Evolutionary conservation across 495 filamentous ascomycete species (phyloP), one percentile per base, ranked within the genome.

Genomic region (Evansstolkia leycettana): DNA sequence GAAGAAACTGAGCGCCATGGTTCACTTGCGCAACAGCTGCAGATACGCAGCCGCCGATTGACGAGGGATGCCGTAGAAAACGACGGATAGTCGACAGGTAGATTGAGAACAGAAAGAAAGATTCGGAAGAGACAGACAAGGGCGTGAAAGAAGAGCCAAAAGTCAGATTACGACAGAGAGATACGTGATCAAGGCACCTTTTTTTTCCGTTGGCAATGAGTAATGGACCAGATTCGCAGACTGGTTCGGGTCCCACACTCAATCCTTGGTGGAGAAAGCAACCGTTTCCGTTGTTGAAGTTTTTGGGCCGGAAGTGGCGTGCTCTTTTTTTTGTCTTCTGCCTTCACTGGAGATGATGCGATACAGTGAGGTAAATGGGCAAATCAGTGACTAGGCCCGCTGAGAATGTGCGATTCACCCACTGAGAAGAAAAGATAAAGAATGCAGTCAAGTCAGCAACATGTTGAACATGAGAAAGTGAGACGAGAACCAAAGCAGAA

Each of bases 1-100:
- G 36, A 73, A 65, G 45, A 72, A 62, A 50, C 58, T 69, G 52
- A 64, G 64, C 40, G 65, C 64, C 67, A 72, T 69, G 42, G 39
- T 40, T n/a, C 4, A 23, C 20, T 23, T 23, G 20, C 20, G 5
- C 20, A 23, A 23, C 20, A 23, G 20, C 20, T 23, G 20, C 20
- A 29, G 28, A 29, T 29, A n/a, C 11, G 14, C 10, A 29, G 28
- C 11, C 12, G 14, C 10, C 12, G 12, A 29, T 29, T 5, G 28
- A 15, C 5, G 28, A 15, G 28, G 14, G 28, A n/a, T 5, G 20
- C 20, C 5, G 20, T 23, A 9, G 9, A 31, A 31, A 31, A 14
- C 33, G 17, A 26, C 10, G 8, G 15, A 18, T 27, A 15, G 2
- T 7, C 32, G 34, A 26, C 33, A 15, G 3, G 28, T 15, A 29